Conservation (phyloP, 2,329 filamentous ascomycete species). For the Neophaeococcomyces aloes region DNA sequence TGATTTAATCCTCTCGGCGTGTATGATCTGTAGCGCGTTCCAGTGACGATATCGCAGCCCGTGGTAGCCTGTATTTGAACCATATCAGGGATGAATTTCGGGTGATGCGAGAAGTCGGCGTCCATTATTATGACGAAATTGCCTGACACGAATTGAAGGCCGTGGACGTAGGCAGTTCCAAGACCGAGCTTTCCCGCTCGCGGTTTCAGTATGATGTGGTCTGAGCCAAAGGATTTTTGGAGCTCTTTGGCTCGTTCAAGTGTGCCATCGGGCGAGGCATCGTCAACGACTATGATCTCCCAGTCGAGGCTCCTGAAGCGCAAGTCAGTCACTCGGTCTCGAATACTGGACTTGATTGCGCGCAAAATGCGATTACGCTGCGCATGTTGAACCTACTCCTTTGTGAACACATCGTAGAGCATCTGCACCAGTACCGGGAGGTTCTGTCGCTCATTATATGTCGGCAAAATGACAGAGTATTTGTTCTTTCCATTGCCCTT, state of each 20-base stretch:
- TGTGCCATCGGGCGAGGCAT: slow-evolving; percentile 92
- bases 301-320: slow-evolving; percentile 65
- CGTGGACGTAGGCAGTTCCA: slow-evolving; percentile 91
- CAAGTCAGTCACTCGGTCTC: too few species aligned
- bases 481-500: slow-evolving; percentile 48
- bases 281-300: slow-evolving; percentile 97
- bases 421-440: slow-evolving; percentile 93
- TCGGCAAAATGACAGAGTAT: slow-evolving; percentile 95
- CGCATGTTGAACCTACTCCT: slow-evolving; percentile 55
- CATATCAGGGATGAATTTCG: slow-evolving; percentile 97
- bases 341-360: too few species aligned
- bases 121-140: slow-evolving; percentile 99
- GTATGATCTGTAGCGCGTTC: slow-evolving; percentile 75
- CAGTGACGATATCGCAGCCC: slow-evolving; percentile 93
- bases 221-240: slow-evolving; percentile 64
- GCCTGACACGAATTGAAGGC: slow-evolving; percentile 76
- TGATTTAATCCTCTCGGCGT: slow-evolving; percentile 37
- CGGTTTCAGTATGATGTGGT: slow-evolving; percentile 72
- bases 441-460: slow-evolving; percentile 97
- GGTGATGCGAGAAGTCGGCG: slow-evolving; percentile 97
- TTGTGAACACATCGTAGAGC: slow-evolving; percentile 80
- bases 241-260: slow-evolving; percentile 85
- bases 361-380: neutral
- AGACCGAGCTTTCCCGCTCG: slow-evolving; percentile 94
- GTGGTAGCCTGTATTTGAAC: slow-evolving; percentile 65